Evolutionary conservation across 2,329 filamentous ascomycete species (phyloP).

Genomic region (Alternaria gaisen): DNA sequence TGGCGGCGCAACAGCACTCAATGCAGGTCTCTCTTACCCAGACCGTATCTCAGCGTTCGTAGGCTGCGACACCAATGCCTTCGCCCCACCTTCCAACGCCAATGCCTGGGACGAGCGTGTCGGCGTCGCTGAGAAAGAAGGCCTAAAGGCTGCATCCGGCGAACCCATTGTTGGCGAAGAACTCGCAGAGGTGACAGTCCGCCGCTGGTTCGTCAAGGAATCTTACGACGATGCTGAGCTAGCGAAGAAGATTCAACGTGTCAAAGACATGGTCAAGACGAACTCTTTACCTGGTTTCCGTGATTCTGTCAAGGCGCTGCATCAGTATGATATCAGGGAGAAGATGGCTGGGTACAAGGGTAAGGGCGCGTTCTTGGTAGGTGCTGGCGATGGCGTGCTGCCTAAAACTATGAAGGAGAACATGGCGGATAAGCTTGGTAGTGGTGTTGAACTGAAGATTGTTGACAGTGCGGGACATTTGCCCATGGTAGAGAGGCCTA

Average conservation of each 20-base stretch:
- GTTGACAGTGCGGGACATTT: constrained; percentile 79
- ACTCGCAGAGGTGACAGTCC: constrained; percentile 75
- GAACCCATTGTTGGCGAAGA: constrained; percentile 67
- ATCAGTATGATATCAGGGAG: constrained; percentile 72
- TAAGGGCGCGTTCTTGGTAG: constrained; percentile 74
- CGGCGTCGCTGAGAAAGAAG: constrained; percentile 68
- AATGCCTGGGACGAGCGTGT: constrained; percentile 83
- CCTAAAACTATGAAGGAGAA: constrained; percentile 78
- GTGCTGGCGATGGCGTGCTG: constrained; percentile 76
- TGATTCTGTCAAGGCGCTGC: constrained; percentile 73
- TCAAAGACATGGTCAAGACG: constrained; percentile 72
- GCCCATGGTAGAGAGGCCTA: constrained; percentile 81
- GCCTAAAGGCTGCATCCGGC: constrained; percentile 46
- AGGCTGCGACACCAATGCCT: constrained; percentile 80
- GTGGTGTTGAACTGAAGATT: constrained; percentile 67
- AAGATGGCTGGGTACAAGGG: constrained; percentile 64
- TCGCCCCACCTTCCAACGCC: constrained; percentile 76
- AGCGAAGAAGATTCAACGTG: constrained; percentile 63
- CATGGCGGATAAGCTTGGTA: constrained; percentile 63
- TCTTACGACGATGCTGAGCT: constrained; percentile 64
- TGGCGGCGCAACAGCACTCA: constrained; percentile 80
- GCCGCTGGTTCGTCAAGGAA: constrained; percentile 74
- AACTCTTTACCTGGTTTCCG: constrained; percentile 77
- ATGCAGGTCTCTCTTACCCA: constrained; percentile 74
- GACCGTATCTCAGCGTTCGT: constrained; percentile 68